Percentiles rank a stretch among this genome's conserved stretches.
Evolutionary conservation across 805 yeast species (phyloP).

Genomic region (Barnettozyma wickerhamii): DNA sequence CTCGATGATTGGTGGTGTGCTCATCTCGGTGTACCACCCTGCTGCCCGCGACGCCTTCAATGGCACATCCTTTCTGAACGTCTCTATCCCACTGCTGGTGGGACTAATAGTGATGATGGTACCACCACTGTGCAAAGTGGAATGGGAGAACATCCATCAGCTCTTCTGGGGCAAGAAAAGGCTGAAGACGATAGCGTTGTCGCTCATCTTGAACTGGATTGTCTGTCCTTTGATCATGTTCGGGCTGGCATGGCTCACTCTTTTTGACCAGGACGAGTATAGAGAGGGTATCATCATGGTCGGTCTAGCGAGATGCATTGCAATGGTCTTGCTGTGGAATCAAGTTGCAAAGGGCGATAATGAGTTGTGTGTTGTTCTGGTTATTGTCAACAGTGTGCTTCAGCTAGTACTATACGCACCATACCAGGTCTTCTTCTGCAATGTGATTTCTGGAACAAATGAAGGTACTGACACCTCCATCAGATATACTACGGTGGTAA

Average conservation of each 20-base stretch:
- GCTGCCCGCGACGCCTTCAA: constrained; percentile 32
- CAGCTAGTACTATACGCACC: constrained; percentile 54
- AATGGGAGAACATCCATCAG: constrained; percentile 41
- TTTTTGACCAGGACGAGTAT: constrained; percentile 44
- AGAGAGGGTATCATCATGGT: constrained; percentile 55
- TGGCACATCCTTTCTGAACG: constrained; percentile 33
- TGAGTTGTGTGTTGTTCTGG: constrained; percentile 48
- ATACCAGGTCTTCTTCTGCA: constrained; percentile 42
- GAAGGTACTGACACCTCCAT: constrained; percentile 3
- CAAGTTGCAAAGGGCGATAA: constrained; percentile 49
- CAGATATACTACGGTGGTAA: constrained; percentile 39
- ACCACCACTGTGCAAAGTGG: constrained; percentile 51
- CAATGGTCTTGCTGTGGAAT: constrained; percentile 60
- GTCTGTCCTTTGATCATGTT: constrained; percentile 54
- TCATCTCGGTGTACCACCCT: constrained; percentile 40
- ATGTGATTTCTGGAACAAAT: constrained; percentile 23
- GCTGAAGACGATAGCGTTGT: constrained; percentile 17
- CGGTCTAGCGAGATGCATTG: constrained; percentile 57
- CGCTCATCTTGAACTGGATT: constrained; percentile 49
- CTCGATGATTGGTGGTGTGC: constrained; percentile 34
- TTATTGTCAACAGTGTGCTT: constrained; percentile 44
- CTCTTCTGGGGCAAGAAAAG: constrained; percentile 1
- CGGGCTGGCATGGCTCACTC: constrained; percentile 48
- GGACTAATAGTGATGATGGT: constrained; percentile 54
- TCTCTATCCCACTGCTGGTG: constrained; percentile 42